Evolutionary conservation across 2,329 filamentous ascomycete species (phyloP).

Genomic region (Penicillium aurantiogriseum): DNA sequence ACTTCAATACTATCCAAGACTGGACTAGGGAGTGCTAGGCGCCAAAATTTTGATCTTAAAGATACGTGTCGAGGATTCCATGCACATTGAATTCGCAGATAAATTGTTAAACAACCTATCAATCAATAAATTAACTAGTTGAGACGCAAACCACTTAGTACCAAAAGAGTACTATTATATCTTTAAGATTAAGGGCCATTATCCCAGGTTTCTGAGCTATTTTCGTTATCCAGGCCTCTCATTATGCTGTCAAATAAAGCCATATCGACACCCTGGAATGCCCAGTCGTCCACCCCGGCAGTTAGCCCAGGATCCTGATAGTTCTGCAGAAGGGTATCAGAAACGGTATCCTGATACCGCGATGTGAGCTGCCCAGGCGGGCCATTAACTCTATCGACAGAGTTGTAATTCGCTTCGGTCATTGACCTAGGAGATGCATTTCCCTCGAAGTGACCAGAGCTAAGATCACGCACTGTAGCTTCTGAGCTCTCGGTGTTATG

Average conservation of each 20-base stretch:
- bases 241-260: slow-evolving; percentile 16
- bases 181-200: neutral
- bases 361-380: neutral
- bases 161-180: neutral
- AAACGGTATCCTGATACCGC: neutral
- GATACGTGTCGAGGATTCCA: neutral
- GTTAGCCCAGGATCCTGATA: slow-evolving; percentile 44
- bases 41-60: too few species aligned
- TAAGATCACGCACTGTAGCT: neutral
- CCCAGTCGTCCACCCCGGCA: slow-evolving; percentile 11
- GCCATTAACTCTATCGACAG: neutral
- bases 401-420: neutral
- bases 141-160: neutral
- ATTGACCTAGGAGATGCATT: neutral
- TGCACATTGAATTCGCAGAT: neutral
- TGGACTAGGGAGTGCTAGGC: too few species aligned
- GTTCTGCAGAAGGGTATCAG: neutral
- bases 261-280: slow-evolving; percentile 15
- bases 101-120: neutral
- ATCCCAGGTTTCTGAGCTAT: neutral
- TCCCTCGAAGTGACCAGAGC: neutral
- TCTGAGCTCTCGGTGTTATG: neutral
- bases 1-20: too few species aligned
- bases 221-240: neutral
- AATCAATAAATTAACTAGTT: neutral